These are phyloP conservation scores for Annona cherimola DNA, from an alignment of 164 flowering plant genomes.

Conservation along the genomic window DNA sequence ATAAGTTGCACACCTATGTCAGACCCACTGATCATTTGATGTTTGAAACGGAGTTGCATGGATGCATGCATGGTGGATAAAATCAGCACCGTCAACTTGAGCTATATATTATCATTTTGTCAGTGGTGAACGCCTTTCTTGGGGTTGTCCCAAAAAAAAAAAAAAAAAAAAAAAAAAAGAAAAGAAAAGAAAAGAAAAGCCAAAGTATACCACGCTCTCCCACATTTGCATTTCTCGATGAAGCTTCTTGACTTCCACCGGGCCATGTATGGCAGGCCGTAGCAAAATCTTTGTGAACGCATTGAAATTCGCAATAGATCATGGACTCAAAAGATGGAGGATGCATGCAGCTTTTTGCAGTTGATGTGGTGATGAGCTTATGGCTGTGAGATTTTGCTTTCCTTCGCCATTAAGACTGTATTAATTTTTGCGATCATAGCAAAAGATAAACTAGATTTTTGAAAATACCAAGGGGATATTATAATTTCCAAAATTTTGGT, in stretches of 20 bases:
- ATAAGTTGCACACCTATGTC: neutral
- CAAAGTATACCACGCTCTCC: conserved; percentile 40
- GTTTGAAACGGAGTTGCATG: neutral
- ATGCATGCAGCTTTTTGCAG: too few species aligned
- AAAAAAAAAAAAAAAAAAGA: conserved; percentile 4
- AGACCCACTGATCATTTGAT: neutral
- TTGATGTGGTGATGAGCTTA: too few species aligned
- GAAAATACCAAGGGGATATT: too few species aligned
- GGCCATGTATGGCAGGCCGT: conserved; percentile 19
- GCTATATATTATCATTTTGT: too few species aligned
- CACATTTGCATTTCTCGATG: conserved; percentile 50
- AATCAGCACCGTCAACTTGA: neutral
- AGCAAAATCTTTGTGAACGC: too few species aligned
- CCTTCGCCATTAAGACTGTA: too few species aligned
- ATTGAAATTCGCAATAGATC: too few species aligned
- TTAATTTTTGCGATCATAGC: too few species aligned
- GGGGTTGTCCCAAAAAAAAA: conserved; percentile 6
- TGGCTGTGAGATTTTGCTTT: too few species aligned
- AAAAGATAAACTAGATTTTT: too few species aligned
- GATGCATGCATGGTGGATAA: neutral
- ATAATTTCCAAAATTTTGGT: too few species aligned
- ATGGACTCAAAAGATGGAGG: too few species aligned
- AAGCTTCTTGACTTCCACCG: conserved; percentile 50
- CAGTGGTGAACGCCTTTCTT: neutral
- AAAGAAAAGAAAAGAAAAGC: conserved; percentile 18